Conservation (phyloP, 2,329 filamentous ascomycete species). For the Ophidiomyces ophidiicola region DNA sequence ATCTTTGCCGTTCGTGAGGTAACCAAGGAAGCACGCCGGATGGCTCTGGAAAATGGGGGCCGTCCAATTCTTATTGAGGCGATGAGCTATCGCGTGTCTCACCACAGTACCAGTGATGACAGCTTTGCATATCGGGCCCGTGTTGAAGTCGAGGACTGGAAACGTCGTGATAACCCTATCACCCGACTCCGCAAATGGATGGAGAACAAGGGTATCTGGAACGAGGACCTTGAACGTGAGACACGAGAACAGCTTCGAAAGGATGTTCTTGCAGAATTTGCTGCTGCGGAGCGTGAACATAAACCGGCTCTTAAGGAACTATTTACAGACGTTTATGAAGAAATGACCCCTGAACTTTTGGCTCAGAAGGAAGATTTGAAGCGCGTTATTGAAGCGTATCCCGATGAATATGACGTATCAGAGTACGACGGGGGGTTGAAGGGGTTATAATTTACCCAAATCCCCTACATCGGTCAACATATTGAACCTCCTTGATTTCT, state of each 20-base stretch:
- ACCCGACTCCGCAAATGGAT: slow-evolving; percentile 81
- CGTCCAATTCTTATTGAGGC: slow-evolving; percentile 80
- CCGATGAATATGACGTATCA: slow-evolving; percentile 76
- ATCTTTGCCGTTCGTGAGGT: slow-evolving; percentile 78
- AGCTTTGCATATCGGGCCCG: slow-evolving; percentile 89
- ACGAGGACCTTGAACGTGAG: slow-evolving; percentile 68
- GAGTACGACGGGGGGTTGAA: slow-evolving; percentile 63
- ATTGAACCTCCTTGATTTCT: neutral
- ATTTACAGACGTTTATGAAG: slow-evolving; percentile 83
- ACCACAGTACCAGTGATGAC: slow-evolving; percentile 95
- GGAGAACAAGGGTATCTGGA: slow-evolving; percentile 71
- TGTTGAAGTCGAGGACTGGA: slow-evolving; percentile 92
- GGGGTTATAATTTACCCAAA: slow-evolving; percentile 43
- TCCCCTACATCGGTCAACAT: no score
- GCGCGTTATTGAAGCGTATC: slow-evolving; percentile 71
- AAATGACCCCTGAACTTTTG: slow-evolving; percentile 65
- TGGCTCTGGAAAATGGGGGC: slow-evolving; percentile 70
- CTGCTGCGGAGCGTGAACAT: slow-evolving; percentile 50
- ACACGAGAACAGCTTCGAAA: slow-evolving; percentile 54
- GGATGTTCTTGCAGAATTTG: slow-evolving; percentile 72
- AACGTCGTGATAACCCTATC: slow-evolving; percentile 76
- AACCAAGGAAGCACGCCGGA: slow-evolving; percentile 60
- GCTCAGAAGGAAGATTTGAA: slow-evolving; percentile 65
- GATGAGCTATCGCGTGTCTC: slow-evolving; percentile 95
- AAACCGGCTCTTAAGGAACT: slow-evolving; percentile 42